Evolutionary conservation across 192 early-diverging fungal species (phyloP).

Genomic region (Umbelopsis sp.): DNA sequence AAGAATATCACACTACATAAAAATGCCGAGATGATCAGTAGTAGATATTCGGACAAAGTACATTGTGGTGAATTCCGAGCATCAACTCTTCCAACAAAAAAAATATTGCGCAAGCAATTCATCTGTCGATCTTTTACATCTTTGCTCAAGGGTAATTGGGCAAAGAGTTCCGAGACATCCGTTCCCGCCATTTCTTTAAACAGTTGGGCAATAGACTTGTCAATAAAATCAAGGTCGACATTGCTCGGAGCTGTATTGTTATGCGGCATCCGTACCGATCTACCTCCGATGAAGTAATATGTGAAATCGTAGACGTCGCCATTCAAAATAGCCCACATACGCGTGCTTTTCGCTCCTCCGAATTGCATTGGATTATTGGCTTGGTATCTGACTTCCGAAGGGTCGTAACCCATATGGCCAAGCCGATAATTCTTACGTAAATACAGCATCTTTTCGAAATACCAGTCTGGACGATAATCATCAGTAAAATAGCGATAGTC

Average conservation of each 20-base stretch:
- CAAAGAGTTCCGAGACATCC: conserved; percentile 67
- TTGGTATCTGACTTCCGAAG: conserved; percentile 60
- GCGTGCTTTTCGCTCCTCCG: conserved; percentile 33
- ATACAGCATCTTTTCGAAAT: conserved; percentile 65
- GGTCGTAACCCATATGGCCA: conserved; percentile 70
- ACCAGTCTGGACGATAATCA: conserved; percentile 69
- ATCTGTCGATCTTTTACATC: conserved; percentile 51
- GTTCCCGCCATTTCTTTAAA: conserved; percentile 65
- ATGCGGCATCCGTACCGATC: conserved; percentile 43
- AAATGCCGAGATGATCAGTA: conserved; percentile 78
- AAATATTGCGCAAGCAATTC: conserved; percentile 81
- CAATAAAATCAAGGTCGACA: conserved; percentile 60
- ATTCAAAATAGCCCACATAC: conserved; percentile 63
- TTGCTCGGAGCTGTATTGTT: conserved; percentile 46
- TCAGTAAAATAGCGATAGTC: conserved; percentile 72
- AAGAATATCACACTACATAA: conserved; percentile 86
- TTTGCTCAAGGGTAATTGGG: conserved; percentile 54
- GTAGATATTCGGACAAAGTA: conserved; percentile 84
- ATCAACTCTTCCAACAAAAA: conserved; percentile 91
- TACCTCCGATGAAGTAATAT: conserved; percentile 61
- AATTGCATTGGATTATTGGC: conserved; percentile 39
- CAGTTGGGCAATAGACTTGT: conserved; percentile 58
- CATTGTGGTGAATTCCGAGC: conserved; percentile 76
- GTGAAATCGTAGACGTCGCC: conserved; percentile 75
- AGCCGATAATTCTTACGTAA: conserved; percentile 65